Evolutionary conservation across 805 yeast genomes (phyloP).

Genomic region (Yamadazyma olivae): DNA sequence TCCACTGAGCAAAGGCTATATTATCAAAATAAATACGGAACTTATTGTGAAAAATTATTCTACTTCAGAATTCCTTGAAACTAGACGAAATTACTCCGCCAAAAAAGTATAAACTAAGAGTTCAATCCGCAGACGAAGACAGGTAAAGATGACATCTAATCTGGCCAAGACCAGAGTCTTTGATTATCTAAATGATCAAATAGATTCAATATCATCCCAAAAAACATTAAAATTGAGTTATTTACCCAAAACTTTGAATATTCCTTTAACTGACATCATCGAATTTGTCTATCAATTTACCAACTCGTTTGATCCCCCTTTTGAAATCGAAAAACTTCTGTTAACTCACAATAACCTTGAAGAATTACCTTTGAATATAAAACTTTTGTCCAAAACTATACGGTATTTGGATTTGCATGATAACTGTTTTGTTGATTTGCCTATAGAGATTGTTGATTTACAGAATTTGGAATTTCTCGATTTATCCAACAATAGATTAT

Average conservation of each 20-base stretch:
- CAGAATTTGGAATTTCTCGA: slow-evolving; percentile 61
- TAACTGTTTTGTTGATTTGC: slow-evolving; percentile 54
- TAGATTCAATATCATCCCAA: slow-evolving; percentile 18
- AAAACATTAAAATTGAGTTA: slow-evolving; percentile 19
- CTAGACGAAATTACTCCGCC: too few relatives aligned
- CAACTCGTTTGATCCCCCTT: slow-evolving; percentile 19
- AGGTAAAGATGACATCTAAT: too few relatives aligned
- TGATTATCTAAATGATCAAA: slow-evolving; percentile 19
- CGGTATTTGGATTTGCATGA: slow-evolving; percentile 65
- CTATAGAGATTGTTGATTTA: slow-evolving; percentile 35
- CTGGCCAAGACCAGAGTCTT: slow-evolving; percentile 9
- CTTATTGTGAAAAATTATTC: too few relatives aligned
- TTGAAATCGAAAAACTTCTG: slow-evolving; percentile 48
- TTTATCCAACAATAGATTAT: slow-evolving; percentile 54
- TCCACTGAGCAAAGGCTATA: too few relatives aligned
- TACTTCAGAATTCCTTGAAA: too few relatives aligned
- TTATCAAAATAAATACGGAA: too few relatives aligned
- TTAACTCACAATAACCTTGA: slow-evolving; percentile 50
- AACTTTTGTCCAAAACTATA: slow-evolving; percentile 38
- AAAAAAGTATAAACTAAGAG: too few relatives aligned
- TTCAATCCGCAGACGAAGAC: too few relatives aligned
- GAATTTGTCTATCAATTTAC: slow-evolving; percentile 21
- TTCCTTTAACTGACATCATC: slow-evolving; percentile 16
- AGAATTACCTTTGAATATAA: slow-evolving; percentile 47
- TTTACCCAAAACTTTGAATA: slow-evolving; percentile 4